Conservation (phyloP, 2,329 filamentous ascomycete species). For the Pseudogymnoascus verrucosus region DNA sequence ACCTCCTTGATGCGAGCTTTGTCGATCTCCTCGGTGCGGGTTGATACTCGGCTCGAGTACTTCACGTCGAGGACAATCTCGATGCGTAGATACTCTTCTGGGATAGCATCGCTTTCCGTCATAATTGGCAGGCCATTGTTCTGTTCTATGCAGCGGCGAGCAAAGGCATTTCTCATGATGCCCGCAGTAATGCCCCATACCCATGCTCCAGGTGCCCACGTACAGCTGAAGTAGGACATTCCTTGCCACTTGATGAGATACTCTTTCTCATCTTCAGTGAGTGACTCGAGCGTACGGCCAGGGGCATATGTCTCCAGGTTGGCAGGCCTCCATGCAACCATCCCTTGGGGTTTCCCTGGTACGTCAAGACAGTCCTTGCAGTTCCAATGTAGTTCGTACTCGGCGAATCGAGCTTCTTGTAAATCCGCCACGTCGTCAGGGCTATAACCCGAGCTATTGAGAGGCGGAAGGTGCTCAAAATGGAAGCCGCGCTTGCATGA, state of each 20-base stretch:
- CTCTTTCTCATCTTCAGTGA: constrained; percentile 74
- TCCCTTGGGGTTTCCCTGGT: constrained; percentile 59
- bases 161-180: constrained; percentile 66
- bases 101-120: constrained; percentile 69
- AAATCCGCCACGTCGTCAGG: constrained; percentile 38
- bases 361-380: constrained; percentile 69
- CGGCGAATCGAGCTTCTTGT: constrained; percentile 55
- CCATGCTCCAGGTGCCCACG: constrained; percentile 88
- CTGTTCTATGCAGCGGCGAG: constrained; percentile 53
- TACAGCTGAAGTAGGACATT: constrained; percentile 71
- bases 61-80: constrained; percentile 85
- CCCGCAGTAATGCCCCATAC: constrained; percentile 61
- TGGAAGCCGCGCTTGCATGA: constrained; percentile 75
- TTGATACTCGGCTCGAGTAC: constrained; percentile 46
- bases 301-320: constrained; percentile 47
- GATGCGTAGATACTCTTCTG: constrained; percentile 74
- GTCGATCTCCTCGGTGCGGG: constrained; percentile 60
- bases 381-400: constrained; percentile 68
- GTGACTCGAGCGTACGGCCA: constrained; percentile 43
- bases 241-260: constrained; percentile 86
- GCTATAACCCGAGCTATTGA: constrained; percentile 27
- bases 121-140: constrained; percentile 56
- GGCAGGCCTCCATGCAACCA: constrained; percentile 81
- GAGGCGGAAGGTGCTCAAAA: constrained; percentile 65
- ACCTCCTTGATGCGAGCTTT: constrained; percentile 65